These are phyloP conservation scores for Sclerotinia glacialis DNA, from an alignment of 2,329 filamentous ascomycete genomes.

Conservation along the genomic window DNA sequence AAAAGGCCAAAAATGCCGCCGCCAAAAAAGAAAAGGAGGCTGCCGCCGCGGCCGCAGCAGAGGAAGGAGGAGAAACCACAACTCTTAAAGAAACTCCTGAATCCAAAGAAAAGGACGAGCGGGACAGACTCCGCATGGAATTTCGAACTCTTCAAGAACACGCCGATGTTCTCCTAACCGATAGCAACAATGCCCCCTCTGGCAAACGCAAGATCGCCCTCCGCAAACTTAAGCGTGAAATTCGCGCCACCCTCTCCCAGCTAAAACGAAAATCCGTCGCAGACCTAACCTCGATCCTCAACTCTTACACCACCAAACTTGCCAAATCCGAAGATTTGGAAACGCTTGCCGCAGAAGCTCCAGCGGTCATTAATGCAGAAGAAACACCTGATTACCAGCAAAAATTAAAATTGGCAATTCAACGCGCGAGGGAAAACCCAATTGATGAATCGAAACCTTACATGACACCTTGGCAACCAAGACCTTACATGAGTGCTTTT, in stretches of 20 bases:
- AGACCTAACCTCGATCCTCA: constrained; percentile 6
- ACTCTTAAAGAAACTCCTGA: constrained; percentile 23
- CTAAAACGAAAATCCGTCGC: neutral
- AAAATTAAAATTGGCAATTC: constrained; percentile 24
- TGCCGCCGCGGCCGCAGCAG: constrained; percentile 27
- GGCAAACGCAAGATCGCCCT: constrained; percentile 23
- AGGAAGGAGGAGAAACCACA: constrained; percentile 18
- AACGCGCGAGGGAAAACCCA: constrained; percentile 64
- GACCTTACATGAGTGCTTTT: constrained; percentile 85
- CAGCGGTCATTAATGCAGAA: constrained; percentile 27
- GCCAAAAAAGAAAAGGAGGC: constrained; percentile 28
- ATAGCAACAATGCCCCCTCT: constrained; percentile 15
- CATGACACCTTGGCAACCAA: constrained; percentile 82
- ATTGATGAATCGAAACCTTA: constrained; percentile 78
- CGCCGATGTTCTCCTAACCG: constrained; percentile 4
- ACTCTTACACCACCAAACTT: neutral
- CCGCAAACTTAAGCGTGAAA: constrained; percentile 16
- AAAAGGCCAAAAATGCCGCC: constrained; percentile 14
- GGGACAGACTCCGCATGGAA: constrained; percentile 9
- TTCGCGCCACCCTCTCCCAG: constrained; percentile 7
- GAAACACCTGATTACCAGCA: constrained; percentile 23
- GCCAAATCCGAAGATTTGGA: constrained; percentile 10
- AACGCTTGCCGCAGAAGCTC: neutral
- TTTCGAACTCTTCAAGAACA: constrained; percentile 12
- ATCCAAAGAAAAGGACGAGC: constrained; percentile 5